Percentiles rank a stretch among this genome's conserved stretches.
Conservation (phyloP, 768 basidiomycete genomes). For the Pholiota conissans region DNA sequence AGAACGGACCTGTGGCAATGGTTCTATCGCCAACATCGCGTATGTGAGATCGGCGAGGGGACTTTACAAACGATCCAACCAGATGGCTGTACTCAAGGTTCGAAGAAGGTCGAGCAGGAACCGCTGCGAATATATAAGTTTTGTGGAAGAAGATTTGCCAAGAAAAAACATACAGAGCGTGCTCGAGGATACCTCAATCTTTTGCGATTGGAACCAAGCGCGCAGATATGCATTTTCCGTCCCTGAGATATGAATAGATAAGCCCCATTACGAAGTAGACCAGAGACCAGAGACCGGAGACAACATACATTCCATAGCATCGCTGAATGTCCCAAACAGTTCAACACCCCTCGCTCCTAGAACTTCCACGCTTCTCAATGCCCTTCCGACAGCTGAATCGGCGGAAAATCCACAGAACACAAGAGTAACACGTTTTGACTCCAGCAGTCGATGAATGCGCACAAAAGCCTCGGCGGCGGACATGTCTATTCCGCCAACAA, state of each 20-base stretch:
- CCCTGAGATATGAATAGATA: conserved; percentile 43
- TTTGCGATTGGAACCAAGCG: conserved; percentile 73
- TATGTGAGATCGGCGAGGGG: conserved; percentile 68
- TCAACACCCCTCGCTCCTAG: conserved; percentile 80
- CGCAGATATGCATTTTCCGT: conserved; percentile 91
- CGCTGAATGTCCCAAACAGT: conserved; percentile 77
- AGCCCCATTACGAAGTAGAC: no score
- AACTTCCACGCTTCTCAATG: conserved; percentile 77
- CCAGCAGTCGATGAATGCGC: conserved; percentile 79
- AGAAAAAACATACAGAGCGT: conserved; percentile 40
- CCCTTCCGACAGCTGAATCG: conserved; percentile 66
- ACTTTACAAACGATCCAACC: conserved; percentile 51
- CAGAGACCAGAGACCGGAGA: no score
- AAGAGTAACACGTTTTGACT: conserved; percentile 74
- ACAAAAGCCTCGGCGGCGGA: conserved; percentile 95
- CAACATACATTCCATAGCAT: conserved; percentile 87
- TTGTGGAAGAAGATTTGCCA: background rate
- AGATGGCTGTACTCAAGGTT: conserved; percentile 45
- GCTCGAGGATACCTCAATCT: conserved; percentile 45
- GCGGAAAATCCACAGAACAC: conserved; percentile 83
- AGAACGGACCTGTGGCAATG: conserved; percentile 52
- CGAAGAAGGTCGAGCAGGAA: conserved; percentile 58
- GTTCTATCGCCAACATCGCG: conserved; percentile 72
- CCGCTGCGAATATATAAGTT: conserved; percentile 32
- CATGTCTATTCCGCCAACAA: conserved; percentile 91